Conservation (phyloP, 1,139 yeast species). For the Taphrina flavorubra region DNA sequence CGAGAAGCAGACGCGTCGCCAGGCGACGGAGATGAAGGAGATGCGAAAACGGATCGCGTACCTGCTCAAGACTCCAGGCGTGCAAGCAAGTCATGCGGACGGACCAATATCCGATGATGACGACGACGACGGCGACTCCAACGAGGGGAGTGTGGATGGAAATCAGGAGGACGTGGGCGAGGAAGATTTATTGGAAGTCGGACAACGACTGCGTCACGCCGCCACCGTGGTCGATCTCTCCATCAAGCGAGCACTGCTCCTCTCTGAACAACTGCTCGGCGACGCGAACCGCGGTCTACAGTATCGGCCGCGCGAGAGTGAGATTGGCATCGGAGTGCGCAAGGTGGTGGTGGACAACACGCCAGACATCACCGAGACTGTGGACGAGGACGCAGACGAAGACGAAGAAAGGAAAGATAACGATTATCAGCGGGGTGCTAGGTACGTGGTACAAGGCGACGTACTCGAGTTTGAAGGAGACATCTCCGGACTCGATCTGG, state of each 20-base stretch:
- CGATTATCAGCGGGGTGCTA: neutral
- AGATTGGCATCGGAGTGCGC: conserved; percentile 31
- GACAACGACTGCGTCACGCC: conserved; percentile 3
- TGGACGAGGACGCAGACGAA: conserved; percentile 2
- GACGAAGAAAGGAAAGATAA: neutral
- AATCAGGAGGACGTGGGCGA: neutral
- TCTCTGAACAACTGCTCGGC: conserved; percentile 29
- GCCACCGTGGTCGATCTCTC: conserved; percentile 10
- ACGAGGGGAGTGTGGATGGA: neutral
- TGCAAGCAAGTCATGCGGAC: neutral
- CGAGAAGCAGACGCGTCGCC: conserved; percentile 45
- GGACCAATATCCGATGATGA: neutral
- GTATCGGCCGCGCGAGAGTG: conserved; percentile 35
- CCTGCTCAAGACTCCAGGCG: conserved; percentile 1
- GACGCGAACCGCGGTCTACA: conserved; percentile 27
- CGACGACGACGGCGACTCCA: conserved; percentile 4
- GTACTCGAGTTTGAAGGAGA: neutral
- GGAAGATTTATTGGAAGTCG: conserved; percentile 13
- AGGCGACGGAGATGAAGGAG: conserved; percentile 44
- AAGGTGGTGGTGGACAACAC: conserved; percentile 19
- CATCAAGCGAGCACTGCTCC: conserved; percentile 29
- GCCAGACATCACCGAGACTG: neutral
- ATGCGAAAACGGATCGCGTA: conserved; percentile 37
- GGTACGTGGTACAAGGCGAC: conserved; percentile 9
- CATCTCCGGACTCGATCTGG: conserved; percentile 14